Percentiles rank a stretch among this genome's conserved stretches.
These are phyloP conservation scores for Ananas comosus DNA, from an alignment of 176 grass and related monocot genomes.

Conservation along the genomic window DNA sequence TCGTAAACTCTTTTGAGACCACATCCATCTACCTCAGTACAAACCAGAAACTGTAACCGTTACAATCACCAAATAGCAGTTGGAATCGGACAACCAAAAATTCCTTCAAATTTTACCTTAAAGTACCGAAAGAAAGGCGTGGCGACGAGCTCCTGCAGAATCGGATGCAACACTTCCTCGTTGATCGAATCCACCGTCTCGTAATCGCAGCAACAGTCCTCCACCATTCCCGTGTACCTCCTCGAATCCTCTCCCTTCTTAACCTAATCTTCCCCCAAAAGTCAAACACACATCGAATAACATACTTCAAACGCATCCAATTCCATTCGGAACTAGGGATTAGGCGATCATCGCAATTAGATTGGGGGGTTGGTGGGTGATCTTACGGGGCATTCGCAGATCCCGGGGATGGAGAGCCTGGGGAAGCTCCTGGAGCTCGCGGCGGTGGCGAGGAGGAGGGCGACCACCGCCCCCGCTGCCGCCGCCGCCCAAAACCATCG, in stretches of 20 bases:
- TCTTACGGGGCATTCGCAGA: slow-evolving; percentile 50
- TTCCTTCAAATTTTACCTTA: slow-evolving; percentile 44
- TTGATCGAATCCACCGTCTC: slow-evolving; percentile 80
- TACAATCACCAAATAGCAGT: no score
- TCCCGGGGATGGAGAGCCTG: slow-evolving; percentile 16
- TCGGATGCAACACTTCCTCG: slow-evolving; percentile 55
- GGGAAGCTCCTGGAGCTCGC: slow-evolving; percentile 40
- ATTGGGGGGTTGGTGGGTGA: neutral
- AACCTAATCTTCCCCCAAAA: slow-evolving; percentile 1
- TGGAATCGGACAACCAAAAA: no score
- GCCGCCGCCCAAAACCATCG: slow-evolving; percentile 29
- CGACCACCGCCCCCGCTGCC: slow-evolving; percentile 32
- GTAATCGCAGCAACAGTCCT: slow-evolving; percentile 86
- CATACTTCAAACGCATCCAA: neutral
- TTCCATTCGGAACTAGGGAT: neutral
- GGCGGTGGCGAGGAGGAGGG: slow-evolving; percentile 48
- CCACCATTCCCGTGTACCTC: slow-evolving; percentile 79
- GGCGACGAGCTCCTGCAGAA: slow-evolving; percentile 69
- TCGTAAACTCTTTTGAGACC: neutral
- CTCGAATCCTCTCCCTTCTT: slow-evolving; percentile 31
- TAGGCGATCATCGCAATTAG: slow-evolving; percentile 1
- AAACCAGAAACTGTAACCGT: no score
- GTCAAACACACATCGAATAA: neutral
- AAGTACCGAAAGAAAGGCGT: slow-evolving; percentile 94
- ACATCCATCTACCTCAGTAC: no score